These are phyloP conservation scores for Rhododendron henanense DNA, from an alignment of 148 eudicot species.

Conservation along the genomic window DNA sequence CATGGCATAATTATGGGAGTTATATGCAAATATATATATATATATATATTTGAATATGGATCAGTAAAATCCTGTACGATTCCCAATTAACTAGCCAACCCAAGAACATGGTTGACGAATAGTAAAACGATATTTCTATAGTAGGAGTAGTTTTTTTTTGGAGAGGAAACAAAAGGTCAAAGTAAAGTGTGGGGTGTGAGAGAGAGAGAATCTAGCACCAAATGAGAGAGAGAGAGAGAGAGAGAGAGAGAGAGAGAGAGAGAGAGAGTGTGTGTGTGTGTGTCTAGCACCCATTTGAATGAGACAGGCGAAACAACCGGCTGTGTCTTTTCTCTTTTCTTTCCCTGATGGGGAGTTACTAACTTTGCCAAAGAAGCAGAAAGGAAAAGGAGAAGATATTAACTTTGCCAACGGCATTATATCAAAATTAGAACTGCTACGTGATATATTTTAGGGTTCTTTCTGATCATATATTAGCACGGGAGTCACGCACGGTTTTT, in stretches of 20 bases:
- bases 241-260: no score
- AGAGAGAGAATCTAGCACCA: not conserved
- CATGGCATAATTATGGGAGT: no score
- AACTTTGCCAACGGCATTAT: not conserved
- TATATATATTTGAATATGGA: not conserved
- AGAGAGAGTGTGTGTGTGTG: no score
- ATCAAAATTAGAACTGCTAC: not conserved
- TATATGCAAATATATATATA: no score
- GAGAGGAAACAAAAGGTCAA: not conserved
- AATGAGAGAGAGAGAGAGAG: not conserved
- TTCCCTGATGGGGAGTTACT: no score
- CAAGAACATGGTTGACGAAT: not conserved
- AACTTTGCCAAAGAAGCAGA: not conserved
- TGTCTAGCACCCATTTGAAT: conserved; percentile 16
- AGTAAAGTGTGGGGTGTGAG: no score
- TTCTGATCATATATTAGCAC: no score
- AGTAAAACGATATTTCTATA: not conserved
- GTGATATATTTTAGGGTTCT: no score
- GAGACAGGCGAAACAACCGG: conserved; percentile 19
- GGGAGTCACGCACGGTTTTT: no score
- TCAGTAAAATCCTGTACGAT: not conserved
- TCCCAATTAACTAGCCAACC: not conserved
- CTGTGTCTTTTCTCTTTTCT: no score
- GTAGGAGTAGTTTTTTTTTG: not conserved
- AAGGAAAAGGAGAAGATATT: not conserved